These are phyloP conservation scores for Xylaria sp. DNA, from an alignment of 2,329 filamentous ascomycete genomes.

Conservation along the genomic window DNA sequence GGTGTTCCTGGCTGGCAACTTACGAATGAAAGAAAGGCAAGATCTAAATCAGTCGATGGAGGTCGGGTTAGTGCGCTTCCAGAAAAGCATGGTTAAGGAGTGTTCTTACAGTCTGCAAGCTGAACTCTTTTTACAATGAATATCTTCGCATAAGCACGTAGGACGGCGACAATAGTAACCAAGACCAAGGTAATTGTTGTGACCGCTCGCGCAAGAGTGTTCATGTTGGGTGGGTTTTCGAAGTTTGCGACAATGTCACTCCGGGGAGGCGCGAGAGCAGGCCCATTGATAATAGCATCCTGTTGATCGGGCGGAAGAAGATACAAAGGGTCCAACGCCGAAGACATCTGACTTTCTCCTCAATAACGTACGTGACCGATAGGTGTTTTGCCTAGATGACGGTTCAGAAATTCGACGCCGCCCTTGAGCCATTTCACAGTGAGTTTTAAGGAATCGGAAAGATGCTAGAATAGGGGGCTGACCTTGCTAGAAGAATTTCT, in stretches of 20 bases:
- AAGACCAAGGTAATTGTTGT: background rate
- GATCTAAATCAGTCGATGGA: too few species aligned
- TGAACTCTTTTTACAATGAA: background rate
- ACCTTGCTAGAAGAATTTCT: too few species aligned
- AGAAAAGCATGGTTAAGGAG: too few species aligned
- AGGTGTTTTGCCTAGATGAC: too few species aligned
- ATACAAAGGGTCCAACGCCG: background rate
- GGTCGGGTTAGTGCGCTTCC: too few species aligned
- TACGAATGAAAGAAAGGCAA: background rate
- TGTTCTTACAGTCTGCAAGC: background rate
- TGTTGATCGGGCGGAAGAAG: background rate
- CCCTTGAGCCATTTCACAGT: too few species aligned
- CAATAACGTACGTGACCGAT: too few species aligned
- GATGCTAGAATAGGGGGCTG: too few species aligned
- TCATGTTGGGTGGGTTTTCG: background rate
- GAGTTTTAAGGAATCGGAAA: too few species aligned
- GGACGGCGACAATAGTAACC: background rate
- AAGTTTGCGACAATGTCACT: background rate
- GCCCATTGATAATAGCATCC: background rate
- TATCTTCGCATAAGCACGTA: background rate
- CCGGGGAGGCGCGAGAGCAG: background rate
- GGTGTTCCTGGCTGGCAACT: too few species aligned
- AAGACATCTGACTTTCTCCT: background rate
- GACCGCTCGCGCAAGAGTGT: background rate
- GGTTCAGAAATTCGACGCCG: too few species aligned